phyloP scores from a whole-genome alignment of 2,329 filamentous ascomycete genomes.

The Ophiostoma ips region DNA sequence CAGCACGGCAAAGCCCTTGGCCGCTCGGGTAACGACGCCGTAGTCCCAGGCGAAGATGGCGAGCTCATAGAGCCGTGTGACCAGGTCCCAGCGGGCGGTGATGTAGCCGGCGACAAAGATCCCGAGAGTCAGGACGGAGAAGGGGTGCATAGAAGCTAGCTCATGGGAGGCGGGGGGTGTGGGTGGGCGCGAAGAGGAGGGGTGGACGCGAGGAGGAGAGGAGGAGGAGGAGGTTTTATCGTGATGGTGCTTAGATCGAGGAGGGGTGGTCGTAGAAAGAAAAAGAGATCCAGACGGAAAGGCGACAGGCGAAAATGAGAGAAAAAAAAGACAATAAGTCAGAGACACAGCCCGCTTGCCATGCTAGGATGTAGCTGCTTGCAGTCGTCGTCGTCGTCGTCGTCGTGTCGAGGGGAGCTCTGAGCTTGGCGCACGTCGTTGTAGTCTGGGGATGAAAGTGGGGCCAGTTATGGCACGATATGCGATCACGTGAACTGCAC shows the following conservation, averaged over 20 bases:
- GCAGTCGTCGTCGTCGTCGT: neutral
- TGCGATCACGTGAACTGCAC: no score
- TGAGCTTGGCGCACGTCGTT: neutral
- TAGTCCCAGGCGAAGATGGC: conserved; percentile 97
- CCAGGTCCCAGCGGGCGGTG: conserved; percentile 96
- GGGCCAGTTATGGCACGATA: no score
- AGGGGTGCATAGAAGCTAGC: conserved; percentile 77
- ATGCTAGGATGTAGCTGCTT: neutral
- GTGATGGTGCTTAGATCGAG: neutral
- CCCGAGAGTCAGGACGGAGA: conserved; percentile 86
- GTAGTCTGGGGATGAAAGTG: no score
- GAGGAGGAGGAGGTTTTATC: no score
- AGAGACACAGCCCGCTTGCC: neutral
- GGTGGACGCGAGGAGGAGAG: no score
- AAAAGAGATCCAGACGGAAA: no score
- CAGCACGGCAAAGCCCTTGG: conserved; percentile 71
- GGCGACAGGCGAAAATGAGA: no score
- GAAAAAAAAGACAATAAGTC: neutral
- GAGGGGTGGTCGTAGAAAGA: neutral
- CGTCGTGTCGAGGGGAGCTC: neutral
- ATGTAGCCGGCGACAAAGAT: conserved; percentile 99
- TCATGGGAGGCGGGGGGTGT: neutral
- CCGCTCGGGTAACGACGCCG: conserved; percentile 83
- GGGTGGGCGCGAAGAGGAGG: no score
- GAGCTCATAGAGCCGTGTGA: conserved; percentile 92